A percentile compares a stretch with the other conserved stretches of the same genome.
phyloP scores from a whole-genome alignment of 495 filamentous ascomycete genomes.

The Podospora appendiculata region DNA sequence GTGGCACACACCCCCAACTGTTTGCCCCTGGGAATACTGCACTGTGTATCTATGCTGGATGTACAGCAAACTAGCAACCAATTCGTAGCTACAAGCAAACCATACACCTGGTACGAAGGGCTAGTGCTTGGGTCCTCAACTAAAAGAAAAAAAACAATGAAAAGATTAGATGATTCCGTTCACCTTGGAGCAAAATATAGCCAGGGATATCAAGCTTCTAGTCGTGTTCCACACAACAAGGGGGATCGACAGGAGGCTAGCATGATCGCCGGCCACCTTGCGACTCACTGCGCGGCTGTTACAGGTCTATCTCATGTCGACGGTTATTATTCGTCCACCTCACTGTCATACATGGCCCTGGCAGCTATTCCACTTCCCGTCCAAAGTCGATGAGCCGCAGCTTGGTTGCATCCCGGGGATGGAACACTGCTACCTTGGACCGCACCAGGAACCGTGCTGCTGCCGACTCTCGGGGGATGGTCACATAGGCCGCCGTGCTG shows the following conservation, averaged over 20 bases:
- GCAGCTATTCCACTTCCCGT: slow-evolving; percentile 55
- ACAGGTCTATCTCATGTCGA: background rate
- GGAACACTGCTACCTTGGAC: slow-evolving; percentile 78
- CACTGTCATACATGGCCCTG: background rate
- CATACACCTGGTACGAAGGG: no score
- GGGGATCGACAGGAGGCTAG: slow-evolving; percentile 1
- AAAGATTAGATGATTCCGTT: no score
- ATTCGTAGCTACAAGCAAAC: no score
- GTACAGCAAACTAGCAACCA: no score
- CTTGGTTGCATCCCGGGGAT: slow-evolving; percentile 70
- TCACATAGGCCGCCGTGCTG: slow-evolving; percentile 55
- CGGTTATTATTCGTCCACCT: no score
- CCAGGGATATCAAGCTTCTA: background rate
- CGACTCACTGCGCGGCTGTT: background rate
- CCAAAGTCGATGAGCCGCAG: slow-evolving; percentile 81
- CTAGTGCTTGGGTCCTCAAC: no score
- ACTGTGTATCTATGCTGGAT: no score
- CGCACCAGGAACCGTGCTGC: slow-evolving; percentile 75
- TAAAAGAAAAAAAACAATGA: no score
- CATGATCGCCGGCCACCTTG: slow-evolving; percentile 4
- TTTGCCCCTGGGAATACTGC: no score
- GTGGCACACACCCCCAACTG: no score
- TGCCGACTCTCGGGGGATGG: slow-evolving; percentile 67
- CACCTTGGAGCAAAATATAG: background rate
- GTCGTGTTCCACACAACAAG: background rate